Evolutionary conservation across 352 stramenopile species (phyloP).

Genomic region (Albugo candida): DNA sequence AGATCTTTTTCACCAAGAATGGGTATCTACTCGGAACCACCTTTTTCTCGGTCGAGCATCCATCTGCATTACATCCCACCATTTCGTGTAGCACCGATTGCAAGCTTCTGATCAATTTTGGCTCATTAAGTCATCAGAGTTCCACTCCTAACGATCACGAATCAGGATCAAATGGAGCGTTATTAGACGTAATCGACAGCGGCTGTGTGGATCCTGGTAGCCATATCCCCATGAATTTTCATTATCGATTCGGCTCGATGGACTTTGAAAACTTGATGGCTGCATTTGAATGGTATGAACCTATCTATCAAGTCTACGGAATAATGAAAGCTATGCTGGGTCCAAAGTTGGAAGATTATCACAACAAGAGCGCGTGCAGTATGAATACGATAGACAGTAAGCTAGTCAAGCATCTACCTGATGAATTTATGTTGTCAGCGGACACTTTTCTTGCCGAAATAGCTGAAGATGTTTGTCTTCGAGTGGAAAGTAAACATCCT

Average conservation of each 20-base stretch:
- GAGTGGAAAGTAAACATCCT: constrained; percentile 51
- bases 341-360: constrained; percentile 12
- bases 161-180: constrained; percentile 10
- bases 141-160: constrained; percentile 5
- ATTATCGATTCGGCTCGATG: constrained; percentile 61
- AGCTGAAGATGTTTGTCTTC: constrained; percentile 65
- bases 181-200: neutral
- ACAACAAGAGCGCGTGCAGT: neutral
- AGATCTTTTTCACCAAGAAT: constrained; percentile 79
- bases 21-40: constrained; percentile 51
- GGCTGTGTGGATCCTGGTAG: neutral
- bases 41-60: constrained; percentile 43
- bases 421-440: constrained; percentile 77
- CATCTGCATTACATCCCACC: constrained; percentile 36
- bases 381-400: neutral
- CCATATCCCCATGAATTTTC: constrained; percentile 23
- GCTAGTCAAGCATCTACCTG: constrained; percentile 16
- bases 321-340: constrained; percentile 71
- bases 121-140: constrained; percentile 9
- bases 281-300: constrained; percentile 77
- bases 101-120: constrained; percentile 62
- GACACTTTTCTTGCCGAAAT: constrained; percentile 78
- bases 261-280: constrained; percentile 74
- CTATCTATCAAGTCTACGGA: constrained; percentile 65
- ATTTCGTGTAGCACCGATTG: constrained; percentile 56